These are phyloP conservation scores for Clavaria fumosa DNA, from an alignment of 768 basidiomycete species.

Conservation along the genomic window DNA sequence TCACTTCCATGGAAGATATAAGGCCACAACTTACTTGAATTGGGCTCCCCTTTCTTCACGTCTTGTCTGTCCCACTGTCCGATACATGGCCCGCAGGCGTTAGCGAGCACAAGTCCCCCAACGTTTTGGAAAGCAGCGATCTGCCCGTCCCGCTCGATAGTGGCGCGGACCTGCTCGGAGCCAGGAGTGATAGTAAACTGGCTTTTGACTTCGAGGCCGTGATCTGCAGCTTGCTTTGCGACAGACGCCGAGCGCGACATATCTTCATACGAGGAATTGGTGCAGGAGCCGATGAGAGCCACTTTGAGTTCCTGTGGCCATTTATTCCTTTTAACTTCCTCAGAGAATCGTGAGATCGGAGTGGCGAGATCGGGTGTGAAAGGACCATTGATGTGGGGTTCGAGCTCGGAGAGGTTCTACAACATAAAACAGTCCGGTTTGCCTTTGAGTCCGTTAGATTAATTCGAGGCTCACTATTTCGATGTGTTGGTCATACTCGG, in stretches of 20 bases:
- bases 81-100: conserved; percentile 98
- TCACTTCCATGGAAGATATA: background rate
- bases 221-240: conserved; percentile 72
- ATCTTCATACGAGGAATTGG: conserved; percentile 99
- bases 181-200: conserved; percentile 98
- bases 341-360: conserved; percentile 89
- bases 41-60: conserved; percentile 90
- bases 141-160: conserved; percentile 91
- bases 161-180: conserved; percentile 95
- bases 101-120: conserved; percentile 90
- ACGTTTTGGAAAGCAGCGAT: conserved; percentile 75
- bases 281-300: conserved; percentile 96
- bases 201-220: conserved; percentile 81
- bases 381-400: conserved; percentile 98
- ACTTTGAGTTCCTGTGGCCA: conserved; percentile 98
- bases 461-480: conserved; percentile 52
- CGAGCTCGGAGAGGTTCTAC: conserved; percentile 89
- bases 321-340: conserved; percentile 81
- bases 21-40: conserved; percentile 60
- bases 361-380: conserved; percentile 99
- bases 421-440: too few relatives aligned
- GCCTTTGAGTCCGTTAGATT: background rate
- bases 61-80: conserved; percentile 98
- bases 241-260: conserved; percentile 97
- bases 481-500: conserved; percentile 88